Evolutionary conservation across 495 filamentous ascomycete species (phyloP).

Genomic region (Aspergillus saccharolyticus): DNA sequence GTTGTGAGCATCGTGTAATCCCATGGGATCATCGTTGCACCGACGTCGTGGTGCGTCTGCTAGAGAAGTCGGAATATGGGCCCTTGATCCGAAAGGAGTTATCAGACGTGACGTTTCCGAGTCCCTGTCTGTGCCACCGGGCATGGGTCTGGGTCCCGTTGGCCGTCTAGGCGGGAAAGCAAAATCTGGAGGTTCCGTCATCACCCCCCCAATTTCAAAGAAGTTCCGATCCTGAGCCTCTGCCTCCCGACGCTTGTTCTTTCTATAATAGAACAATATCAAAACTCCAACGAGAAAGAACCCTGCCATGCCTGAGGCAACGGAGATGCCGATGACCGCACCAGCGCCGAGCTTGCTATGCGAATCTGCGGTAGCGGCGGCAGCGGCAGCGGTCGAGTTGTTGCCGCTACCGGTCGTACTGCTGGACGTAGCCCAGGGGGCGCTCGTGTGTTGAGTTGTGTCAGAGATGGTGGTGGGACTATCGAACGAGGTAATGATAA

Average conservation of each 20-base stretch:
- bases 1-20: conserved; percentile 12
- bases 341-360: conserved; percentile 25
- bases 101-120: conserved; percentile 20
- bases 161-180: conserved; percentile 21
- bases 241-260: conserved; percentile 22
- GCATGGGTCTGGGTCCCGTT: conserved; percentile 12
- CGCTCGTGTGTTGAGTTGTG: conserved; percentile 2
- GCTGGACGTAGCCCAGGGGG: conserved; percentile 1
- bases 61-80: conserved; percentile 20
- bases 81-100: conserved; percentile 11
- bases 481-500: conserved; percentile 11
- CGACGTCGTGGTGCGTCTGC: conserved; percentile 14
- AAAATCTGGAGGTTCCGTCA: conserved; percentile 40
- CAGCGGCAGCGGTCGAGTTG: neutral
- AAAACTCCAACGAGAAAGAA: conserved; percentile 36
- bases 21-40: conserved; percentile 2
- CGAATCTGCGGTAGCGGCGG: neutral
- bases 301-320: conserved; percentile 36
- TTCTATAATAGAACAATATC: conserved; percentile 34
- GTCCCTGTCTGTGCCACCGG: conserved; percentile 8
- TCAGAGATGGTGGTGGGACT: conserved; percentile 12
- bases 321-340: conserved; percentile 40
- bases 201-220: conserved; percentile 42
- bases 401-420: conserved; percentile 8
- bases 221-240: conserved; percentile 21